Percentiles rank a stretch among this genome's conserved stretches.
These are phyloP conservation scores for Vachellia pachyceras DNA, from an alignment of 306 rosid species.

Conservation along the genomic window DNA sequence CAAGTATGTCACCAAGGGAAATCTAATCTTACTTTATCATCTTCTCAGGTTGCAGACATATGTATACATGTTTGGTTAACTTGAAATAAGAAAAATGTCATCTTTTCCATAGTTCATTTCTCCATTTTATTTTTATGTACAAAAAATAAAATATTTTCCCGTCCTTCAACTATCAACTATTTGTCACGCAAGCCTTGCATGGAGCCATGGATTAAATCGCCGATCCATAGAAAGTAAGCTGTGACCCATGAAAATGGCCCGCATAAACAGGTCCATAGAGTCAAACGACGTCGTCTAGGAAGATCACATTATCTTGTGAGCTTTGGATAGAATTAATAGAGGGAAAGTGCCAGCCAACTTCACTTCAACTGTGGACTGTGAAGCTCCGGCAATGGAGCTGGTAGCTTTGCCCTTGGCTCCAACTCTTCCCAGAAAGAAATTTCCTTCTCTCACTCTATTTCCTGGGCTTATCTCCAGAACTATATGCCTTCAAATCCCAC, in stretches of 20 bases:
- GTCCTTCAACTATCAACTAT: too few species aligned
- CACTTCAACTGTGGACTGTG: slow-evolving; percentile 1
- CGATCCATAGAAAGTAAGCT: too few species aligned
- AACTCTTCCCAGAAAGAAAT: slow-evolving; percentile 38
- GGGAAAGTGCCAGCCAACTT: slow-evolving; percentile 10
- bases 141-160: too few species aligned
- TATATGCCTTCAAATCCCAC: slow-evolving; percentile 21
- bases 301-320: neutral
- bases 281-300: neutral
- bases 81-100: neutral
- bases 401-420: slow-evolving; percentile 42
- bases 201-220: too few species aligned
- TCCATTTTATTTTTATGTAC: too few species aligned
- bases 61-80: neutral
- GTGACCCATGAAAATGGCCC: neutral
- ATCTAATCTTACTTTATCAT: neutral
- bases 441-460: slow-evolving; percentile 37
- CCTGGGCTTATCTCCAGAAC: slow-evolving; percentile 20
- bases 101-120: too few species aligned
- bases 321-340: neutral
- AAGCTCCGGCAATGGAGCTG: slow-evolving; percentile 69
- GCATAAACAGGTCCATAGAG: neutral
- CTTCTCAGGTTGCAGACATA: neutral
- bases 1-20: slow-evolving; percentile 7
- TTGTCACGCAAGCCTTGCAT: too few species aligned